Percentiles rank a stretch among this genome's conserved stretches.
phyloP scores from a whole-genome alignment of 2,329 filamentous ascomycete genomes.

The Arthroderma sp. region DNA sequence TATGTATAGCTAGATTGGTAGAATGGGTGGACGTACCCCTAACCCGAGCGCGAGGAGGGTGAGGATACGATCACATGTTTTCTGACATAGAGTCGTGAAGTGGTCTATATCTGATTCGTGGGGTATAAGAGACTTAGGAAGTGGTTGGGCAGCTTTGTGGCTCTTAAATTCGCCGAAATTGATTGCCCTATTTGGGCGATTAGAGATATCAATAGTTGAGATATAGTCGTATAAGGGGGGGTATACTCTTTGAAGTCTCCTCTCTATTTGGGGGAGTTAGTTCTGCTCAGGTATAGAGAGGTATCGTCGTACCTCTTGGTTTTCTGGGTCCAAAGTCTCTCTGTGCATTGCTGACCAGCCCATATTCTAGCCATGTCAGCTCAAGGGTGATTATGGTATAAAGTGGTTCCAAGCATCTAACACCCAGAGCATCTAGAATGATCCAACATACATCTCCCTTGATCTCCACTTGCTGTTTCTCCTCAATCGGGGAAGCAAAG shows the following conservation, averaged over 20 bases:
- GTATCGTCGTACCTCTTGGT: conserved; percentile 52
- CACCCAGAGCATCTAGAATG: background rate
- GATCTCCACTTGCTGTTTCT: conserved; percentile 66
- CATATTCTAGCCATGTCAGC: conserved; percentile 49
- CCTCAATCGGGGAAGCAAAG: conserved; percentile 56
- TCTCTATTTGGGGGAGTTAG: conserved; percentile 36
- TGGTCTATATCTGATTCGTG: conserved; percentile 50
- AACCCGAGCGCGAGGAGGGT: conserved; percentile 68
- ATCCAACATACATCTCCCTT: conserved; percentile 42
- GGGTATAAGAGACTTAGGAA: conserved; percentile 52
- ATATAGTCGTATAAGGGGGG: background rate
- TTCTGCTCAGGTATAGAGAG: background rate
- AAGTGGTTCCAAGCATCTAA: background rate
- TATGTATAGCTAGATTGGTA: conserved; percentile 4
- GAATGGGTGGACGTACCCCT: conserved; percentile 35
- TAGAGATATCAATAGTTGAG: background rate
- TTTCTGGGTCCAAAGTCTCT: conserved; percentile 75
- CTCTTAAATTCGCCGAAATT: conserved; percentile 72
- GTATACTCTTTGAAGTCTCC: conserved; percentile 79
- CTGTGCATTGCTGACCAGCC: conserved; percentile 83
- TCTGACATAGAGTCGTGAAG: conserved; percentile 61
- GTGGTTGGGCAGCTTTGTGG: conserved; percentile 60
- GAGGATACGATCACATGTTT: conserved; percentile 60
- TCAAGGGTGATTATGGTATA: background rate
- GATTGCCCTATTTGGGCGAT: conserved; percentile 57